Conservation (phyloP, 2,329 filamentous ascomycete genomes). For the Exophiala sideris region DNA sequence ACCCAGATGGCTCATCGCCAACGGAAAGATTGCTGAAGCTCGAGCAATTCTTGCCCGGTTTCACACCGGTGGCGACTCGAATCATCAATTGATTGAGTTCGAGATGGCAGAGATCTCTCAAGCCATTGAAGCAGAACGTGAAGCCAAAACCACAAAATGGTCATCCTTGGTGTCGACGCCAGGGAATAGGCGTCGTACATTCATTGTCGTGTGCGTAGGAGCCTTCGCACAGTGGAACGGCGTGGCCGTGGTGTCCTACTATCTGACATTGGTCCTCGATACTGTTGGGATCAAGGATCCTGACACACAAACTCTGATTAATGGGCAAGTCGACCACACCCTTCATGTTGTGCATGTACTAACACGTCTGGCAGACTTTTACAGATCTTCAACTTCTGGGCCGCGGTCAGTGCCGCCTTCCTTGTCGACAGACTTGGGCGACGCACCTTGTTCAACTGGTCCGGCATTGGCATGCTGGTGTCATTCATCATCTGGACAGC, state of each 20-base stretch:
- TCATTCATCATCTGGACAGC: conserved; percentile 43
- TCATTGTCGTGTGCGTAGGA: conserved; percentile 52
- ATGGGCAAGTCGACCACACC: conserved; percentile 26
- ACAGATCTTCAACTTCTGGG: conserved; percentile 39
- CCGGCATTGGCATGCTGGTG: conserved; percentile 42
- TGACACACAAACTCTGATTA: conserved; percentile 41
- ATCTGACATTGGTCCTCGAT: conserved; percentile 37
- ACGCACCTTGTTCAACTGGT: conserved; percentile 42
- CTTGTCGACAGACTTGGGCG: conserved; percentile 41
- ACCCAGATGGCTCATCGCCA: conserved; percentile 30
- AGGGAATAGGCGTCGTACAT: conserved; percentile 54
- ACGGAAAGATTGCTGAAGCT: conserved; percentile 26
- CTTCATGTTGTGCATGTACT: background rate
- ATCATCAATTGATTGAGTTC: conserved; percentile 26
- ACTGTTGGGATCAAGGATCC: conserved; percentile 37
- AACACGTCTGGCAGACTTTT: conserved; percentile 24
- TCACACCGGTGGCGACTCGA: conserved; percentile 26
- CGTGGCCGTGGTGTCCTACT: conserved; percentile 44
- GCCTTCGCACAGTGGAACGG: conserved; percentile 58
- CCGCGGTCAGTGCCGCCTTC: conserved; percentile 36
- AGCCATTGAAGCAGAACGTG: conserved; percentile 27
- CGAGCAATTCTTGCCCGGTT: conserved; percentile 23
- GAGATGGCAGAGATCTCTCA: conserved; percentile 30
- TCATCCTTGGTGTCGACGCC: conserved; percentile 59
- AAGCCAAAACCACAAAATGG: conserved; percentile 39